A percentile compares a stretch with the other conserved stretches of the same genome.
Conservation (phyloP, 2,329 filamentous ascomycete species). For the Pseudogymnoascus sp. region DNA sequence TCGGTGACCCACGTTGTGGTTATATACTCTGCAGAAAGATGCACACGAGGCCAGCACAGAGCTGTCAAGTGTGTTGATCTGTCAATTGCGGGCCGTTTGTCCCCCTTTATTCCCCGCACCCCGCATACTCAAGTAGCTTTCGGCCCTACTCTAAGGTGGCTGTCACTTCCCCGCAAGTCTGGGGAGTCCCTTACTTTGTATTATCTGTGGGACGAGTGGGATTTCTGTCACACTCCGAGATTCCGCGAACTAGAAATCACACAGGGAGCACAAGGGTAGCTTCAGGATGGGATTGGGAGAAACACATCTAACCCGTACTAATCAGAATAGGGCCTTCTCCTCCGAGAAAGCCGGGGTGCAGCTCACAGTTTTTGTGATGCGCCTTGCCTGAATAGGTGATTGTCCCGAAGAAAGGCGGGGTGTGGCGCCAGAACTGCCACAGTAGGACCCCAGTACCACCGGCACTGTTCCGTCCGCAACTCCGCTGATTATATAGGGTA, state of each 20-base stretch:
- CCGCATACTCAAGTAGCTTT: constrained; percentile 2
- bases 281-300: background rate
- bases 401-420: background rate
- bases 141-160: background rate
- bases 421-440: constrained; percentile 2
- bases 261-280: background rate
- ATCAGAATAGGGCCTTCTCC: background rate
- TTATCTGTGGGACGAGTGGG: background rate
- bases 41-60: background rate
- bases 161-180: background rate
- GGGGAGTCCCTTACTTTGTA: constrained; percentile 4
- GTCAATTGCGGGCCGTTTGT: constrained; percentile 2
- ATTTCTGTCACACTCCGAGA: background rate
- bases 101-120: constrained; percentile 2
- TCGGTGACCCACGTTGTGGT: background rate
- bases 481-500: constrained; percentile 6
- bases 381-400: background rate
- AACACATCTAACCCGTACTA: background rate
- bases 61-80: constrained; percentile 1
- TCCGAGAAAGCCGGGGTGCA: background rate
- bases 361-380: background rate
- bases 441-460: background rate
- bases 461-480: constrained; percentile 4
- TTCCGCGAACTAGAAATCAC: background rate
- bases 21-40: background rate